These are phyloP conservation scores for Vitis rupestris DNA, from an alignment of 164 flowering plant species.

Conservation along the genomic window DNA sequence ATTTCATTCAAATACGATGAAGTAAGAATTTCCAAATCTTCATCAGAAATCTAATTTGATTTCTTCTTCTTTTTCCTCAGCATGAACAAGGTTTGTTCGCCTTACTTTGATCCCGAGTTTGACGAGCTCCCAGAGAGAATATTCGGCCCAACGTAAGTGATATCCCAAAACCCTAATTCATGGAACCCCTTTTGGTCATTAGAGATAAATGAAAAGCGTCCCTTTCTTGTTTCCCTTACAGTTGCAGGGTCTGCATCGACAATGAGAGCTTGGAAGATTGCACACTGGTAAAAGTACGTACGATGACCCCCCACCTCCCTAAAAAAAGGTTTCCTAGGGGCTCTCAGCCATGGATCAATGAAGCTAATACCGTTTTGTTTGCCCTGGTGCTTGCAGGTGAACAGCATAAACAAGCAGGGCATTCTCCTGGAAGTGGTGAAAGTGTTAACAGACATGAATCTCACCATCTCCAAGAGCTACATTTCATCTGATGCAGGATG, in stretches of 20 bases:
- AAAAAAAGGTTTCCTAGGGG: too few relatives aligned
- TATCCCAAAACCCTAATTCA: neutral
- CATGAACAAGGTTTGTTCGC: constrained; percentile 62
- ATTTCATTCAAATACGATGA: neutral
- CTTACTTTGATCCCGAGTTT: constrained; percentile 81
- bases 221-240: constrained; percentile 20
- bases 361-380: too few relatives aligned
- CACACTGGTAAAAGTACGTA: constrained; percentile 54
- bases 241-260: constrained; percentile 61
- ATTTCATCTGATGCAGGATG: constrained; percentile 79
- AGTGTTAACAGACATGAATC: constrained; percentile 61
- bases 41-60: neutral
- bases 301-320: too few relatives aligned
- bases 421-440: constrained; percentile 71
- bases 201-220: too few relatives aligned
- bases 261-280: constrained; percentile 55
- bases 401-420: constrained; percentile 64
- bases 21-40: too few relatives aligned
- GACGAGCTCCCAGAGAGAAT: constrained; percentile 59
- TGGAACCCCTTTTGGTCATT: neutral
- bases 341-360: neutral
- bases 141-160: constrained; percentile 55
- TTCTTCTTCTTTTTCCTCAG: constrained; percentile 8
- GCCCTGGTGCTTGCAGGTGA: constrained; percentile 38
- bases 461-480: constrained; percentile 58